Conservation (phyloP, 2,329 filamentous ascomycete species). For the Lecanicillium sp. region DNA sequence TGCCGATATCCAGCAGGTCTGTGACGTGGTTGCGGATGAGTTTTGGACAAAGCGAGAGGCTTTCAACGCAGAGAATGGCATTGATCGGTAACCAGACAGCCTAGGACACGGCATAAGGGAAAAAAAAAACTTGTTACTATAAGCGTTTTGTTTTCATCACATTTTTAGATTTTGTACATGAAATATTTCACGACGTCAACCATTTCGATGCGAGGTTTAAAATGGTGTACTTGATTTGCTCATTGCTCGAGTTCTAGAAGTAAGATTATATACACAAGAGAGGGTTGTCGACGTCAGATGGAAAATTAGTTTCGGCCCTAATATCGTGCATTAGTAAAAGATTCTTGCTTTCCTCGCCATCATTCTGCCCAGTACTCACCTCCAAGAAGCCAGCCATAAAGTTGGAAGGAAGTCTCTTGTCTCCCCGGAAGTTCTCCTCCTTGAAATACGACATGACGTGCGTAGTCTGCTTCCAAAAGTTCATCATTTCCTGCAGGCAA, state of each 20-base stretch:
- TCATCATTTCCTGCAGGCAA: slow-evolving; percentile 81
- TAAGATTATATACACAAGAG: slow-evolving; percentile 24
- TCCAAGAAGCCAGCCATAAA: slow-evolving; percentile 95
- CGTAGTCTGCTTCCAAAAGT: slow-evolving; percentile 96
- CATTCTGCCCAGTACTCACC: slow-evolving; percentile 42
- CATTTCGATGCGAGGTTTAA: no score
- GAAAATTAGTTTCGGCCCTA: slow-evolving; percentile 48
- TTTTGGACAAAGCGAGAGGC: slow-evolving; percentile 54
- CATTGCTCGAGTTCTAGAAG: slow-evolving; percentile 16
- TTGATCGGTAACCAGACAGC: slow-evolving; percentile 22
- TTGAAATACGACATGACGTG: slow-evolving; percentile 98
- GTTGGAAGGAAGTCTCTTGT: slow-evolving; percentile 70
- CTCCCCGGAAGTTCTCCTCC: slow-evolving; percentile 67
- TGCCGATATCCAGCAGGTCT: slow-evolving; percentile 79
- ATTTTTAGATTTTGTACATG: no score
- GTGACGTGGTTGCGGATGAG: slow-evolving; percentile 88
- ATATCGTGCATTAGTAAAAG: background rate
- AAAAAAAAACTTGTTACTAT: background rate
- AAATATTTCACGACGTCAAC: no score
- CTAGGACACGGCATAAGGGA: no score
- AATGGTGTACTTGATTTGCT: no score
- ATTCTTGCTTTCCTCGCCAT: no score
- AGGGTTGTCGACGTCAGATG: slow-evolving; percentile 9
- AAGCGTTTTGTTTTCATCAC: background rate
- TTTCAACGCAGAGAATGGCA: slow-evolving; percentile 25